These are phyloP conservation scores for Argentina anserina DNA, from an alignment of 306 rosid species.

Conservation along the genomic window DNA sequence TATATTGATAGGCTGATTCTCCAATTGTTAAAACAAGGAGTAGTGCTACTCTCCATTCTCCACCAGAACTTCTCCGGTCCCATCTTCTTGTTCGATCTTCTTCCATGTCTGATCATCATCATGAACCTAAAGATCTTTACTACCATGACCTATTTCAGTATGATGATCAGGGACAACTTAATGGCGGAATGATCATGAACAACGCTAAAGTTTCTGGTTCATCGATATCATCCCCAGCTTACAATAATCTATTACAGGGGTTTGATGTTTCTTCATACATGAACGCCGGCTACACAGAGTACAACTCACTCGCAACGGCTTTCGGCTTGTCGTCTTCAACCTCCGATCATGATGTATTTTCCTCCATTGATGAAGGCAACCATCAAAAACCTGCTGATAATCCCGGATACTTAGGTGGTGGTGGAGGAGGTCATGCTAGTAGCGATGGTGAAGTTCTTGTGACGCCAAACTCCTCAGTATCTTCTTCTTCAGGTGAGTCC, in stretches of 20 bases:
- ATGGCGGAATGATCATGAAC: slow-evolving; percentile 7
- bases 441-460: slow-evolving; percentile 35
- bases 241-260: slow-evolving; percentile 27
- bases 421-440: slow-evolving; percentile 1
- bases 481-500: slow-evolving; percentile 73
- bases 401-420: slow-evolving; percentile 18
- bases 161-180: slow-evolving; percentile 30
- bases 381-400: slow-evolving; percentile 28
- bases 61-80: background rate
- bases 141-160: slow-evolving; percentile 44
- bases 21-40: slow-evolving; percentile 17
- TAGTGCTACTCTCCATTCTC: background rate
- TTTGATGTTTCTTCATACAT: slow-evolving; percentile 45
- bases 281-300: slow-evolving; percentile 43
- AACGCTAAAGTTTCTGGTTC: slow-evolving; percentile 23
- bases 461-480: slow-evolving; percentile 54
- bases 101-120: slow-evolving; percentile 54
- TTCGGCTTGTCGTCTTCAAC: slow-evolving; percentile 69
- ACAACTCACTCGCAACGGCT: slow-evolving; percentile 49
- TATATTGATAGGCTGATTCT: slow-evolving; percentile 16
- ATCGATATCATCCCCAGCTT: slow-evolving; percentile 15
- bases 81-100: slow-evolving; percentile 22
- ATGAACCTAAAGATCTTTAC: slow-evolving; percentile 39
- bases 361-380: slow-evolving; percentile 37
- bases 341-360: slow-evolving; percentile 39